Conservation (phyloP, 139 green algal genomes). For the Pleodorina starrii region DNA sequence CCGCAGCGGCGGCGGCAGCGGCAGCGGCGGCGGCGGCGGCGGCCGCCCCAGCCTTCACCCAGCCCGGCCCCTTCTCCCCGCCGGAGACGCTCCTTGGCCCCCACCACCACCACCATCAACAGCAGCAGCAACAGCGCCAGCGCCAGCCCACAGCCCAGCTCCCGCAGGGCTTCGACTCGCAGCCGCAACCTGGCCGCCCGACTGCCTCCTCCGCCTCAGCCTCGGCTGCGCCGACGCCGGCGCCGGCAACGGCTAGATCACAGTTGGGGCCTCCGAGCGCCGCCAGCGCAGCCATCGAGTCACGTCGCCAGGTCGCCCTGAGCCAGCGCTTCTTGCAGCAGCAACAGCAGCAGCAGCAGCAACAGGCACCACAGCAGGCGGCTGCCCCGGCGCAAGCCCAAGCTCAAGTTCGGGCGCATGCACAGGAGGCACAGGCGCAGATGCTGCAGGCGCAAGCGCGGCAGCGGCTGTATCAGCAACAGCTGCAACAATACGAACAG, state of each 20-base stretch:
- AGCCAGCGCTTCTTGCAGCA: neutral
- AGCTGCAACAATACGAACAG: neutral
- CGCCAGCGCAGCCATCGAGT: neutral
- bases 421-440: neutral
- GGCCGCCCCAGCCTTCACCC: too few species aligned
- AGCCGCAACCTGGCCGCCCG: neutral
- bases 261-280: neutral
- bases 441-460: neutral
- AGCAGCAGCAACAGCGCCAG: constrained; percentile 2
- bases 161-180: neutral
- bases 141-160: neutral
- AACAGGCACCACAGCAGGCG: neutral
- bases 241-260: neutral
- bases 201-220: neutral
- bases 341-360: neutral
- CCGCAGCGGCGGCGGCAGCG: too few species aligned
- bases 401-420: too few species aligned
- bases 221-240: neutral
- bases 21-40: too few species aligned
- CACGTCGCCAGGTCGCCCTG: neutral
- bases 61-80: neutral
- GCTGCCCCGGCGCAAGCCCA: too few species aligned
- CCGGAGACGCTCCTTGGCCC: neutral
- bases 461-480: neutral
- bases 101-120: neutral